These are phyloP conservation scores for Vaccinium macrocarpon DNA, from an alignment of 148 eudicot species.

Conservation along the genomic window DNA sequence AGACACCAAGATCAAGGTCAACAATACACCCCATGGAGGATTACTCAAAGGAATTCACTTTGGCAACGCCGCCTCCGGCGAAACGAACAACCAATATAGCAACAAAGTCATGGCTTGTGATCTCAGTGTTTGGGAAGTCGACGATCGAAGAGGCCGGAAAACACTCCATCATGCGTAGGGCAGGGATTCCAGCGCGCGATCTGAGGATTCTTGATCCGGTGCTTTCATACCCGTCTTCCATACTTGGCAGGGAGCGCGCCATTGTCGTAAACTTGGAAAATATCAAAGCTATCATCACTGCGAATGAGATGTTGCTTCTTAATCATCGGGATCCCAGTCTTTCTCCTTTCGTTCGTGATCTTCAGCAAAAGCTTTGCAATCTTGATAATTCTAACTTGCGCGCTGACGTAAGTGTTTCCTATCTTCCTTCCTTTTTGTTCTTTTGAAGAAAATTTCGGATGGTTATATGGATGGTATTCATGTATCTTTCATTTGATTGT, in stretches of 20 bases:
- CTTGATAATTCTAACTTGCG: not conserved
- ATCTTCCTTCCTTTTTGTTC: not conserved
- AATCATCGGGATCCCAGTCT: not conserved
- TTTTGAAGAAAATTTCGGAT: not conserved
- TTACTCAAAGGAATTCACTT: not conserved
- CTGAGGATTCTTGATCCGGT: constrained; percentile 33
- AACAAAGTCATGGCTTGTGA: not conserved
- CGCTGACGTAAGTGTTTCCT: not conserved
- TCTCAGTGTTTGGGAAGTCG: not conserved
- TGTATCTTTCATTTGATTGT: not conserved
- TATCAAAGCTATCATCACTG: constrained; percentile 34
- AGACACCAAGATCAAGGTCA: not conserved
- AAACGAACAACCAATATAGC: not conserved
- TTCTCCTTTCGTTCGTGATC: constrained; percentile 8
- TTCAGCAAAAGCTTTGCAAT: not conserved
- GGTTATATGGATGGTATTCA: not conserved
- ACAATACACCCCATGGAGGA: not conserved
- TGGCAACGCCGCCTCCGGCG: not conserved
- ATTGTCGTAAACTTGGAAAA: constrained; percentile 37
- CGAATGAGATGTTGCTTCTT: constrained; percentile 25
- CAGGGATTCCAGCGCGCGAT: constrained; percentile 29
- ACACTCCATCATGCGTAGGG: constrained; percentile 26
- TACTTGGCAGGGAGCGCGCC: constrained; percentile 31
- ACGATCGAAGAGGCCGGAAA: constrained; percentile 23
- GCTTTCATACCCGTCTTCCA: constrained; percentile 36